Evolutionary conservation across 2,329 filamentous ascomycete species (phyloP).

Genomic region (Verticillium nonalfalfae): DNA sequence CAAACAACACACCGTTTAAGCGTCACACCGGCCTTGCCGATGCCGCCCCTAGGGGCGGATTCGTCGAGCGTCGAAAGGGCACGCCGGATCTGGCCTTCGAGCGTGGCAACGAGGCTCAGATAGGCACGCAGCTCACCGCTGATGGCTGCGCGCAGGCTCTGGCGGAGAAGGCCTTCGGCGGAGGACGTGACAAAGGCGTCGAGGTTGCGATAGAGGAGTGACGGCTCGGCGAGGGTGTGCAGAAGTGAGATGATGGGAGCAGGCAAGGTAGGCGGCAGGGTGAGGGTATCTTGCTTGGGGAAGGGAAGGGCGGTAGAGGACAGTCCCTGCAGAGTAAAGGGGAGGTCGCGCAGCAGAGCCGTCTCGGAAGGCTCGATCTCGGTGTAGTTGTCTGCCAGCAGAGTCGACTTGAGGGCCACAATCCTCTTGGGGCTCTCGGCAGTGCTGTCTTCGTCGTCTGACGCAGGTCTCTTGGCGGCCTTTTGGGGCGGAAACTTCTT

Average conservation of each 20-base stretch:
- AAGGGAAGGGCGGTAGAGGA: conserved; percentile 84
- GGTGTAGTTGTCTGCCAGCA: conserved; percentile 50
- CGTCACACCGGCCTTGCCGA: conserved; percentile 85
- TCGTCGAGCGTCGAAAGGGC: conserved; percentile 72
- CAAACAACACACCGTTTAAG: conserved; percentile 94
- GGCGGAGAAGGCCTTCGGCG: conserved; percentile 78
- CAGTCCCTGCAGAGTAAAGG: conserved; percentile 87
- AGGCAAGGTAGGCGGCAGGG: conserved; percentile 72
- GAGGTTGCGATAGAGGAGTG: conserved; percentile 79
- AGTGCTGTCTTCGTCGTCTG: conserved; percentile 25
- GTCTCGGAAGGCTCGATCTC: conserved; percentile 58
- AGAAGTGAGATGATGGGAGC: conserved; percentile 80
- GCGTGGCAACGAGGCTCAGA: conserved; percentile 79
- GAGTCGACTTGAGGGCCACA: conserved; percentile 50
- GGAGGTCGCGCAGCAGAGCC: conserved; percentile 69
- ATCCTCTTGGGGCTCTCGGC: conserved; percentile 32
- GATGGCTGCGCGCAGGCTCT: conserved; percentile 86
- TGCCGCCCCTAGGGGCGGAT: conserved; percentile 57
- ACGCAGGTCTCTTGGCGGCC: conserved; percentile 22
- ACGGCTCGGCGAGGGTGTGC: conserved; percentile 86
- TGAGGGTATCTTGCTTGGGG: conserved; percentile 59
- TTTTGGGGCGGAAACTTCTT: conserved; percentile 35
- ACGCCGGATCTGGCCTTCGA: conserved; percentile 86
- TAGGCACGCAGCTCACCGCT: conserved; percentile 82
- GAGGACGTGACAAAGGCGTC: conserved; percentile 75